A percentile compares a stretch with the other conserved stretches of the same genome.
phyloP scores from a whole-genome alignment of 2,329 filamentous ascomycete genomes.

The Cladosporium sp. region DNA sequence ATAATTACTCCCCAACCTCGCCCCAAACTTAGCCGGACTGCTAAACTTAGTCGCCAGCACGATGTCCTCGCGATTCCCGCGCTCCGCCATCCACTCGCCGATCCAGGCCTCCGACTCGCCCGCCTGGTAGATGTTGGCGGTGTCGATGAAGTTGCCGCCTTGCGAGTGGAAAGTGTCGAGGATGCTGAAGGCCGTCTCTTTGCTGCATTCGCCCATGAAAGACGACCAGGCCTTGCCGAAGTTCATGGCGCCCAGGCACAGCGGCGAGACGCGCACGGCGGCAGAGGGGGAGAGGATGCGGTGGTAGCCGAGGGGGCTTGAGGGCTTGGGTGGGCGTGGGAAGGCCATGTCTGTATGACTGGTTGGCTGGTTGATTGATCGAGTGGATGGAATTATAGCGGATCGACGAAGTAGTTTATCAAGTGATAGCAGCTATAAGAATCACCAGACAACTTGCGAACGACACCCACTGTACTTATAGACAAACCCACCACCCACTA shows the following conservation, averaged over 20 bases:
- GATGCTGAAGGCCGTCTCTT: conserved; percentile 42
- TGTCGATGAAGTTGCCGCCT: conserved; percentile 53
- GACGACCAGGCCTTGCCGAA: conserved; percentile 47
- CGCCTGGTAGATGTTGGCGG: conserved; percentile 46
- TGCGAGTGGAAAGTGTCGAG: conserved; percentile 45
- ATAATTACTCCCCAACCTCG: conserved; percentile 37
- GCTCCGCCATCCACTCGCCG: conserved; percentile 49
- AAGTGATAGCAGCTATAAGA: too few species aligned
- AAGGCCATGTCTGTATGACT: not conserved
- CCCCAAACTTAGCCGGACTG: too few species aligned
- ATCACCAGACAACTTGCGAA: too few species aligned
- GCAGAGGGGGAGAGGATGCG: conserved; percentile 47
- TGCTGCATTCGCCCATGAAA: conserved; percentile 24
- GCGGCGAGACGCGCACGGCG: conserved; percentile 47
- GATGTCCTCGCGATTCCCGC: conserved; percentile 45
- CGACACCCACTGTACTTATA: too few species aligned
- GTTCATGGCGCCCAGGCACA: conserved; percentile 53
- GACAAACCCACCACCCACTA: too few species aligned
- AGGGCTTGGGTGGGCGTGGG: conserved; percentile 24
- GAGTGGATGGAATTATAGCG: too few species aligned
- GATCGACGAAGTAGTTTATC: too few species aligned
- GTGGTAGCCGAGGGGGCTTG: conserved; percentile 46
- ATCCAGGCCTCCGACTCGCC: conserved; percentile 47
- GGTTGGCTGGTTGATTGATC: too few species aligned
- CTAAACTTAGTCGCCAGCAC: conserved; percentile 35